Percentiles rank a stretch among this genome's conserved stretches.
Evolutionary conservation across 768 basidiomycete genomes (phyloP).

Genomic region (Mycena capillaripes): DNA sequence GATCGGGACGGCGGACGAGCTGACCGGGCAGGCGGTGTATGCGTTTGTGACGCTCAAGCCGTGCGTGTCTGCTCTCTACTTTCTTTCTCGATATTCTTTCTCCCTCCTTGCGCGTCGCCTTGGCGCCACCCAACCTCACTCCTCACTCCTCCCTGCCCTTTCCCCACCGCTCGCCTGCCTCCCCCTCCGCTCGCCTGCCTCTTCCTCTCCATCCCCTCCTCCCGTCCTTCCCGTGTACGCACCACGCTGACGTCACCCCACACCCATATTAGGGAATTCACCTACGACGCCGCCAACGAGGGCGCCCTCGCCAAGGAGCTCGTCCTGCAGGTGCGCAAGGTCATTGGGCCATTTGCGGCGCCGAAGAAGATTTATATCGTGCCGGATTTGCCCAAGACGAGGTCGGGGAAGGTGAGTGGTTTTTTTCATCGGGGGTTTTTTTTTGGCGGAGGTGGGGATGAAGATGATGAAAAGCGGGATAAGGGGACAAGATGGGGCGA

Average conservation of each 20-base stretch:
- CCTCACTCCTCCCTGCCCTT: too few relatives aligned
- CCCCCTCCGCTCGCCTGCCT: background rate
- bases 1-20: slow-evolving; percentile 87
- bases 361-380: slow-evolving; percentile 94
- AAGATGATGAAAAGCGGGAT: too few relatives aligned
- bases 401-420: slow-evolving; percentile 86
- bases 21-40: slow-evolving; percentile 94
- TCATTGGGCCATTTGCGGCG: slow-evolving; percentile 97
- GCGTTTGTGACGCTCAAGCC: slow-evolving; percentile 97
- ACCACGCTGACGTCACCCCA: too few relatives aligned
- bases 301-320: slow-evolving; percentile 85
- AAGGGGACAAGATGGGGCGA: too few relatives aligned
- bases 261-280: slow-evolving; percentile 94
- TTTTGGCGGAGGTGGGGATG: too few relatives aligned
- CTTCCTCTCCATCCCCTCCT: background rate
- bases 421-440: background rate
- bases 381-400: slow-evolving; percentile 90
- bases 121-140: too few relatives aligned
- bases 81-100: background rate
- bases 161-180: too few relatives aligned
- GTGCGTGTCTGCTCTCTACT: slow-evolving; percentile 57
- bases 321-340: slow-evolving; percentile 94
- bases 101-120: background rate
- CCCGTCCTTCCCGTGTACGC: too few relatives aligned
- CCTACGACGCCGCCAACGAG: slow-evolving; percentile 75